Conservation (phyloP, 192 early-diverging fungal species). For the Blastocladiella britannica region DNA sequence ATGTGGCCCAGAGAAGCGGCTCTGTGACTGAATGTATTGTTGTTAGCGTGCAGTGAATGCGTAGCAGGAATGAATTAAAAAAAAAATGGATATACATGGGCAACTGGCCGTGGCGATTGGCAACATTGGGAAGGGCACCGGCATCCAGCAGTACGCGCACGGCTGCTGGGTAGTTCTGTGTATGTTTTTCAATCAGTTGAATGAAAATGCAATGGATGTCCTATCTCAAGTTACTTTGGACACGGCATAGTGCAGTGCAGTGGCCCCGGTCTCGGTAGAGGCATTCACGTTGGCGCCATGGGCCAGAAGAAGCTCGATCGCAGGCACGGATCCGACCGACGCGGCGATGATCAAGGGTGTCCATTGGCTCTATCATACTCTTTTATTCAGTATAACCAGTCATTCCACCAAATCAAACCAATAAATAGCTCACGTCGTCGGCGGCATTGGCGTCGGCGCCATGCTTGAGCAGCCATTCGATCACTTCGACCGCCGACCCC, state of each 20-base stretch:
- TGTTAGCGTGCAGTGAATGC: neutral
- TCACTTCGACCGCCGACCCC: neutral
- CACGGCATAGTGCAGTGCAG: neutral
- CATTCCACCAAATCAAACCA: neutral
- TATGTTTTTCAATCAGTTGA: neutral
- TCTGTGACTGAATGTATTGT: neutral
- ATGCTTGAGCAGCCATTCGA: neutral
- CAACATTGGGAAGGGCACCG: neutral
- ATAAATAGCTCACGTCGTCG: neutral
- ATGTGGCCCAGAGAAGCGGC: neutral
- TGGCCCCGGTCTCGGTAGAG: neutral
- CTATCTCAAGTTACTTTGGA: neutral
- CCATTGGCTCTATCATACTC: neutral
- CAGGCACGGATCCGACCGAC: neutral
- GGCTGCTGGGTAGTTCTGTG: neutral
- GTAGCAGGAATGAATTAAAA: neutral
- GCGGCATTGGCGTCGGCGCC: neutral
- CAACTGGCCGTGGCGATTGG: neutral
- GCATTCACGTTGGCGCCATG: neutral
- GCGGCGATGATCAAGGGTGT: neutral
- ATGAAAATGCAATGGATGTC: neutral
- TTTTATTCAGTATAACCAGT: too few species aligned
- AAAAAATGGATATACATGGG: neutral
- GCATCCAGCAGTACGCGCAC: neutral
- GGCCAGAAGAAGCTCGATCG: neutral